These are phyloP conservation scores for Trifolium pratense DNA, from an alignment of 306 rosid species.

Conservation along the genomic window DNA sequence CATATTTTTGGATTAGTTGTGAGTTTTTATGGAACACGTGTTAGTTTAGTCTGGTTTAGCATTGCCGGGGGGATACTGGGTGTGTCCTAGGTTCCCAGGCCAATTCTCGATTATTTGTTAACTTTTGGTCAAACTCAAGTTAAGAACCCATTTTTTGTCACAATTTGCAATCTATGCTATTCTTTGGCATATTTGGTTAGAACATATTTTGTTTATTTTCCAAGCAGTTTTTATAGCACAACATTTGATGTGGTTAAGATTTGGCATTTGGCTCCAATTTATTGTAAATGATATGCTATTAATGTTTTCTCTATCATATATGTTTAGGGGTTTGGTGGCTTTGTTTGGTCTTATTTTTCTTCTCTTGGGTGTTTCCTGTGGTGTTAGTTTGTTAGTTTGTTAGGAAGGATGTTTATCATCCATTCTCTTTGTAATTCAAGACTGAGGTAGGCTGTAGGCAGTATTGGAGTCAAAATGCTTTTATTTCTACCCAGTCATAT, in stretches of 20 bases:
- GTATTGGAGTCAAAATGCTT: slow-evolving; percentile 6
- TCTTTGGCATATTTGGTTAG: no score
- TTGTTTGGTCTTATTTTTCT: background rate
- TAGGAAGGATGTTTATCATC: background rate
- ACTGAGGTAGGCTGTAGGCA: slow-evolving; percentile 6
- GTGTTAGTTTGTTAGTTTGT: slow-evolving; percentile 14
- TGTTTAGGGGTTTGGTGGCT: slow-evolving; percentile 5
- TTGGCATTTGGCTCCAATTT: no score
- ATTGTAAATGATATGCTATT: background rate
- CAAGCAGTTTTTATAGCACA: no score
- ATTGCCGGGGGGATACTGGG: background rate
- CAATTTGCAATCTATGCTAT: background rate
- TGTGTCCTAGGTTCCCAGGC: background rate
- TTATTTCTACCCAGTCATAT: background rate
- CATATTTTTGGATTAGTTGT: slow-evolving; percentile 17
- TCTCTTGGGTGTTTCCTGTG: background rate
- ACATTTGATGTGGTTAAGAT: no score
- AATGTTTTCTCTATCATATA: background rate
- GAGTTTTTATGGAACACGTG: background rate
- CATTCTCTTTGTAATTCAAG: background rate
- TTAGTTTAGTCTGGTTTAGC: background rate
- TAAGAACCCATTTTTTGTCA: slow-evolving; percentile 12
- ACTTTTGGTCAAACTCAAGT: slow-evolving; percentile 14
- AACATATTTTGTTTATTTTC: no score
- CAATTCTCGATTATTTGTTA: slow-evolving; percentile 14